These are phyloP conservation scores for Gastrolobium villosum DNA, from an alignment of 306 rosid species.

Conservation along the genomic window DNA sequence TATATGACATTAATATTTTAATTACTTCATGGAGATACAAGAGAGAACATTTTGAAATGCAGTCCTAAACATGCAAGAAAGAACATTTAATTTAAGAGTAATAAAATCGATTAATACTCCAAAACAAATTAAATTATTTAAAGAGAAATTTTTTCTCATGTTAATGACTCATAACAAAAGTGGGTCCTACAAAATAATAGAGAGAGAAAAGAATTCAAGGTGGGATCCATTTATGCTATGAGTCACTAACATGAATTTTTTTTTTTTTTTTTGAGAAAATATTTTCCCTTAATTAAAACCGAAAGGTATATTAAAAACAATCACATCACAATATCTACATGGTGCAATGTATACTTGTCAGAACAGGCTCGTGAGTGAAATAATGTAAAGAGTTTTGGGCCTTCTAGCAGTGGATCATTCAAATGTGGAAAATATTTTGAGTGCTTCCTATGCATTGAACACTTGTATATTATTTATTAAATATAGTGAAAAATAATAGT, in stretches of 20 bases:
- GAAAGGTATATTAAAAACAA: not conserved
- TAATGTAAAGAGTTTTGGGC: slow-evolving; percentile 35
- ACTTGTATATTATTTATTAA: too few relatives aligned
- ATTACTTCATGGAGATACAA: not conserved
- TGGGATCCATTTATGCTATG: too few relatives aligned
- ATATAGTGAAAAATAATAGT: too few relatives aligned
- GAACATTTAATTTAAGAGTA: not conserved
- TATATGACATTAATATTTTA: not conserved
- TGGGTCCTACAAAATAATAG: too few relatives aligned
- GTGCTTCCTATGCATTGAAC: too few relatives aligned
- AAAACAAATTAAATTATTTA: not conserved
- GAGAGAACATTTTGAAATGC: not conserved
- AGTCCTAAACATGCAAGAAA: not conserved
- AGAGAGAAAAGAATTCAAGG: too few relatives aligned
- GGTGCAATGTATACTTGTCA: slow-evolving; percentile 35
- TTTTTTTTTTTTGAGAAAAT: too few relatives aligned
- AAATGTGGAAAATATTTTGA: not conserved
- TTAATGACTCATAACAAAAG: too few relatives aligned
- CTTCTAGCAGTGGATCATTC: slow-evolving; percentile 13
- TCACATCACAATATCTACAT: not conserved
- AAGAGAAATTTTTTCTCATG: too few relatives aligned
- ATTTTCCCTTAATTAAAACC: too few relatives aligned
- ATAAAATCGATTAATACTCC: not conserved
- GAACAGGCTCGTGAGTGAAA: not conserved
- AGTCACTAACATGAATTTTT: too few relatives aligned